Conservation (phyloP, 192 early-diverging fungal species). For the Allomyces arbusculus region DNA sequence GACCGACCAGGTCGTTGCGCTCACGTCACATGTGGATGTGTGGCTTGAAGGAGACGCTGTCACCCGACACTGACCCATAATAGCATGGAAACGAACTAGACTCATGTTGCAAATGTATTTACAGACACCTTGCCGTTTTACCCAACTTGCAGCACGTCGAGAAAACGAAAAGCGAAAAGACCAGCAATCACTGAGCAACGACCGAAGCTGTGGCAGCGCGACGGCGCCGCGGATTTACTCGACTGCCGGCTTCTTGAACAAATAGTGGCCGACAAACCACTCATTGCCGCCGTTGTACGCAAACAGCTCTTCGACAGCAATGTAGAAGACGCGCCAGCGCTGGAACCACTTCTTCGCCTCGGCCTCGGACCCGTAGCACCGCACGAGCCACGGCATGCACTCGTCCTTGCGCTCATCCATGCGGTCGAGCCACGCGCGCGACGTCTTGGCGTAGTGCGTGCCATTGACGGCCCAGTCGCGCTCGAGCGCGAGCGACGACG, state of each 20-base stretch:
- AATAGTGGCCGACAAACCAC: conserved; percentile 39
- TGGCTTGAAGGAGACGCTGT: no score
- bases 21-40: no score
- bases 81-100: no score
- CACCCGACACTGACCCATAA: no score
- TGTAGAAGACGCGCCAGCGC: conserved; percentile 41
- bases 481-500: conserved; percentile 25
- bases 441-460: conserved; percentile 30
- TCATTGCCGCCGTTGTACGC: conserved; percentile 30
- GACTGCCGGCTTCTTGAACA: conserved; percentile 21
- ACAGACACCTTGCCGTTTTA: no score
- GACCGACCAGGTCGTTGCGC: no score
- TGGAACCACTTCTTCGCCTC: conserved; percentile 31
- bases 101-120: no score
- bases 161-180: no score
- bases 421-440: conserved; percentile 27
- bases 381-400: conserved; percentile 16
- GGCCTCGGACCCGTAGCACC: conserved; percentile 21
- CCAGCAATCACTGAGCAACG: no score
- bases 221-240: neutral
- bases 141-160: no score
- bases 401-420: conserved; percentile 23
- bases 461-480: conserved; percentile 41
- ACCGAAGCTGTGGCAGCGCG: no score
- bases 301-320: conserved; percentile 32